Evolutionary conservation across 306 rosid genomes (phyloP).

Genomic region (Vigna trinervia): DNA sequence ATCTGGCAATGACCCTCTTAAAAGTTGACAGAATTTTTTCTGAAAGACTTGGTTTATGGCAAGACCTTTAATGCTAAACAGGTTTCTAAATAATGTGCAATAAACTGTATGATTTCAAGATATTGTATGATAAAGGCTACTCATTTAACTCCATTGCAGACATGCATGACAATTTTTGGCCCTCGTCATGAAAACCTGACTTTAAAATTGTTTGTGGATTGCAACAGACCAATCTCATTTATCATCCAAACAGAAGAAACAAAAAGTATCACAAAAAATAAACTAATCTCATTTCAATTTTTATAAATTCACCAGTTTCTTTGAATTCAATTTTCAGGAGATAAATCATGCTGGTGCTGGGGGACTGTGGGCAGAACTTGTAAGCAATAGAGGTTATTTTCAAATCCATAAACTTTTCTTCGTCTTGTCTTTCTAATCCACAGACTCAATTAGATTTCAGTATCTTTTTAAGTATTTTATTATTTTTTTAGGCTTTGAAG

Average conservation of each 20-base stretch:
- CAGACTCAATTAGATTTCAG: not conserved
- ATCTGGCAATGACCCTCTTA: not conserved
- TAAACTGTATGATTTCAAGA: not conserved
- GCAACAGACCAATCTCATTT: not conserved
- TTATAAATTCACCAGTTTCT: not conserved
- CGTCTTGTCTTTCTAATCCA: not conserved
- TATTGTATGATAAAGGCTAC: not conserved
- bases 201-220: not conserved
- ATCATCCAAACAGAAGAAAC: not conserved
- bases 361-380: constrained; percentile 56
- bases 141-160: not conserved
- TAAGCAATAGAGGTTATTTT: constrained; percentile 45
- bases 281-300: not conserved
- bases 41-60: not conserved
- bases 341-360: constrained; percentile 54
- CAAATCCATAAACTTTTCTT: not conserved
- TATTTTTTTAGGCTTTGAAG: constrained; percentile 18
- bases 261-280: not conserved
- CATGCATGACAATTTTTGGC: not conserved
- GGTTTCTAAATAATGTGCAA: not conserved
- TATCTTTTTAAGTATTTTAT: not conserved
- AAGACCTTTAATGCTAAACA: not conserved
- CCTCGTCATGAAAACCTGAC: not conserved
- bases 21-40: not conserved
- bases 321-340: constrained; percentile 32